phyloP scores from a whole-genome alignment of 75 land plant species.

The Pseudotsuga menziesii region DNA sequence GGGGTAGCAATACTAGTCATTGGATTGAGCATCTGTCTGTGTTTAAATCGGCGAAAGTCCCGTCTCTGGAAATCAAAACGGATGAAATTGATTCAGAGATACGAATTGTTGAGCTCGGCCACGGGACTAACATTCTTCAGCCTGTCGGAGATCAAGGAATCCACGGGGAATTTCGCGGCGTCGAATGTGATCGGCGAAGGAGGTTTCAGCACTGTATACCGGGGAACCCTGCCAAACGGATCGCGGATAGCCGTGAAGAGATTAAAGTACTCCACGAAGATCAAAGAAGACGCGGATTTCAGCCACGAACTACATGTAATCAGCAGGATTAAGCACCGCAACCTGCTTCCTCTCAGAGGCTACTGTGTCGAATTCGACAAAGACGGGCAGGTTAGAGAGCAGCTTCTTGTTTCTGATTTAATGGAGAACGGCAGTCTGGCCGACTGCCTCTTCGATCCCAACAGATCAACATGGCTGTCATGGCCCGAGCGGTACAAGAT shows the following conservation, averaged over 20 bases:
- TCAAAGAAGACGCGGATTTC: conserved; percentile 23
- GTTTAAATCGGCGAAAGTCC: too few relatives aligned
- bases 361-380: conserved; percentile 12
- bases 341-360: conserved; percentile 36
- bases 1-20: too few relatives aligned
- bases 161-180: conserved; percentile 25
- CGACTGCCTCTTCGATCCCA: conserved; percentile 1
- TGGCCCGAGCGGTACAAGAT: conserved; percentile 13
- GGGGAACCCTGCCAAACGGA: conserved; percentile 31
- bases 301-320: conserved; percentile 24
- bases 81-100: background rate
- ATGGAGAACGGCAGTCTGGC: conserved; percentile 16
- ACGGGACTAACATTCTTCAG: background rate
- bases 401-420: conserved; percentile 12
- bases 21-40: background rate
- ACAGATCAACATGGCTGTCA: background rate
- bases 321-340: conserved; percentile 44
- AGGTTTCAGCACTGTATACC: conserved; percentile 41
- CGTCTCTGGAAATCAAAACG: background rate
- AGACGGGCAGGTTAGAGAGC: background rate
- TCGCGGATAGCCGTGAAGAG: conserved; percentile 30
- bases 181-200: conserved; percentile 37
- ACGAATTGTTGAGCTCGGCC: background rate
- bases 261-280: conserved; percentile 8
- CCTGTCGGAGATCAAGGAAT: background rate